Conservation (phyloP, 208 protist species). For the Trypanosomatidae sp. region DNA sequence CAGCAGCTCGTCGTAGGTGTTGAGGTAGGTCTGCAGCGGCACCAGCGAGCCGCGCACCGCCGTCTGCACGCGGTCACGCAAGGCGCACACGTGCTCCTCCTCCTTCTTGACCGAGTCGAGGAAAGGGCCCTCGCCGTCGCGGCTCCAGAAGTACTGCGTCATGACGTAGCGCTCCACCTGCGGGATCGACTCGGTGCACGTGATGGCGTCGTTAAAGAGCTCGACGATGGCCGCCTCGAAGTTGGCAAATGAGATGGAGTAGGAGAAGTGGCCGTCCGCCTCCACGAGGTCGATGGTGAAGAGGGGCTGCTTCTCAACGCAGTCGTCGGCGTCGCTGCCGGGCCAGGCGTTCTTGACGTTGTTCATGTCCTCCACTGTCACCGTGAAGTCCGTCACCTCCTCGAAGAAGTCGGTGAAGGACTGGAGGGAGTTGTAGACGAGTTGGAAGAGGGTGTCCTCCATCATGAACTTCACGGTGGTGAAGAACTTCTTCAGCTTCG, state of each 20-base stretch:
- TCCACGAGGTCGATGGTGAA: constrained; percentile 92
- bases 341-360: constrained; percentile 89
- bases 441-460: constrained; percentile 94
- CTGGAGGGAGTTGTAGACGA: constrained; percentile 90
- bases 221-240: constrained; percentile 88
- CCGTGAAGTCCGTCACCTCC: constrained; percentile 89
- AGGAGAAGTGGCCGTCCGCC: constrained; percentile 77
- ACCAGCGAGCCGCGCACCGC: constrained; percentile 67
- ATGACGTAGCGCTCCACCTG: constrained; percentile 95
- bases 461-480: constrained; percentile 98
- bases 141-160: constrained; percentile 93
- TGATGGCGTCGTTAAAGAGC: constrained; percentile 89
- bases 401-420: constrained; percentile 91
- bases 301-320: constrained; percentile 93
- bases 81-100: constrained; percentile 78
- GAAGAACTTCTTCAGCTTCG: constrained; percentile 98
- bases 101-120: constrained; percentile 86
- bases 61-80: constrained; percentile 69
- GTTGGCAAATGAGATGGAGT: constrained; percentile 87
- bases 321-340: constrained; percentile 91
- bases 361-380: constrained; percentile 89
- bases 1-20: constrained; percentile 91
- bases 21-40: constrained; percentile 86
- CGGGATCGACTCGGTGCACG: constrained; percentile 87
- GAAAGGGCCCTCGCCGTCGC: constrained; percentile 90